Conservation (phyloP, 73 alveolate genomes). For the Paramecium octaurelia region DNA sequence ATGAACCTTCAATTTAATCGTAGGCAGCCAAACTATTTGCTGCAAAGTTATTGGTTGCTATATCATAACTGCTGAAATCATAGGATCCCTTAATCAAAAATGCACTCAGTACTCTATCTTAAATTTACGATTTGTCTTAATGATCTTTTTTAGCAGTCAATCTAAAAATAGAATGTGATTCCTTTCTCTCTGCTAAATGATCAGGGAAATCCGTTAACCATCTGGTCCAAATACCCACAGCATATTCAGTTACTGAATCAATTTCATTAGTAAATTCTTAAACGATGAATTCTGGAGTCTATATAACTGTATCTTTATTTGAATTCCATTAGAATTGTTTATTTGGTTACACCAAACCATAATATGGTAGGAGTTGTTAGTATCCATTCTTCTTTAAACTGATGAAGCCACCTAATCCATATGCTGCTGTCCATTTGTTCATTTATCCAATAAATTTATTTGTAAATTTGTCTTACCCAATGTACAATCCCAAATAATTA, state of each 20-base stretch:
- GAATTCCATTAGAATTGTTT: not conserved
- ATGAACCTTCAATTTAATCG: conserved; percentile 4
- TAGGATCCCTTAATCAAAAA: not conserved
- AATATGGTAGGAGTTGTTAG: not conserved
- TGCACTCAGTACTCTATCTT: conserved; percentile 2
- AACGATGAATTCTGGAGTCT: not conserved
- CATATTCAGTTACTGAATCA: conserved; percentile 28
- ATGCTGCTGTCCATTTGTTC: conserved; percentile 3
- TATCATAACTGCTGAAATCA: conserved; percentile 30
- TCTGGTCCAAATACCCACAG: conserved; percentile 47
- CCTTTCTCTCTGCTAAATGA: conserved; percentile 17
- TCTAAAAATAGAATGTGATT: conserved; percentile 34
- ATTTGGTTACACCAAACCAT: not conserved
- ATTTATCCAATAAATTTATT: not conserved
- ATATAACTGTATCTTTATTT: not conserved
- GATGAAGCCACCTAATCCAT: conserved; percentile 4
- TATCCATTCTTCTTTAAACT: not conserved
- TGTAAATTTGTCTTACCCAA: not conserved
- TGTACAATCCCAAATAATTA: not conserved
- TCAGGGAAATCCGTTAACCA: conserved; percentile 51
- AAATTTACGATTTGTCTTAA: not conserved
- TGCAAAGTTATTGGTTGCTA: not conserved
- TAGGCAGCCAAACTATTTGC: not conserved
- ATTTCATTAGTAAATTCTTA: conserved; percentile 27
- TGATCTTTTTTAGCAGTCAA: not conserved